Base-by-base conservation (phyloP, 2,329 filamentous ascomycete species). In the Fusarium irregulare region DNA sequence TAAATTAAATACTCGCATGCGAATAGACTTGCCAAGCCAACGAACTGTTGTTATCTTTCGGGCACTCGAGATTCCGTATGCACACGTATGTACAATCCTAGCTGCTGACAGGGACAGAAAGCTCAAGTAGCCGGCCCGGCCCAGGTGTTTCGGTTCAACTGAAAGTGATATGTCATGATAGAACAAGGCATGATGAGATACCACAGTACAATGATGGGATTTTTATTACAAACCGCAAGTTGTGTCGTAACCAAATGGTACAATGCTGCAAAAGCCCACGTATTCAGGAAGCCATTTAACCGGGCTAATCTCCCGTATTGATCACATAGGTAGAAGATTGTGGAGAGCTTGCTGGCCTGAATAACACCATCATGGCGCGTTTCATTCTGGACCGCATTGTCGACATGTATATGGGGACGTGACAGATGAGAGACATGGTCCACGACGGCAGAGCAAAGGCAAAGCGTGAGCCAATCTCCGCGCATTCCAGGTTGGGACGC, bases 361-460 rank as follows among this genome's bases (percentile, higher is more conserved):
- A 72, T 56, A 71, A 60, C 54, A 30, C 56, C 61, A 55, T 70
- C 32, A 62, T 70, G 46, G 56, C 45, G 49, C 40, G 66, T 66
- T 64, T 45, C 56, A 53, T 67, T 63, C 41, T 60, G 66, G 71
- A 68, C 57, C 63, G 46, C 46, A 62, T 56, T 21, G 51, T 40
- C 45, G 45, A 68, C 37, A 56, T 27, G 51, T 54, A 37, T 55
- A 56, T 63, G 25, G 49, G 62, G 58, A 70, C 57, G 62, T 49
- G 63, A 54, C 48, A 42, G 45, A 25, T 71, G 59, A 70, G 66
- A 70, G 62, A 70, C 23, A 28, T 44, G 32, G 51, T 51, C 56
- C 51, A 55, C 44, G 66, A 55, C 55, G 50, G 18, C 10, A 60
- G 32, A 55, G 41, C 32, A 23, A 63, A 55, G 56, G 59, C 48